Base-by-base conservation (phyloP, 2,329 filamentous ascomycete species). In the Aureobasidium sp. region DNA sequence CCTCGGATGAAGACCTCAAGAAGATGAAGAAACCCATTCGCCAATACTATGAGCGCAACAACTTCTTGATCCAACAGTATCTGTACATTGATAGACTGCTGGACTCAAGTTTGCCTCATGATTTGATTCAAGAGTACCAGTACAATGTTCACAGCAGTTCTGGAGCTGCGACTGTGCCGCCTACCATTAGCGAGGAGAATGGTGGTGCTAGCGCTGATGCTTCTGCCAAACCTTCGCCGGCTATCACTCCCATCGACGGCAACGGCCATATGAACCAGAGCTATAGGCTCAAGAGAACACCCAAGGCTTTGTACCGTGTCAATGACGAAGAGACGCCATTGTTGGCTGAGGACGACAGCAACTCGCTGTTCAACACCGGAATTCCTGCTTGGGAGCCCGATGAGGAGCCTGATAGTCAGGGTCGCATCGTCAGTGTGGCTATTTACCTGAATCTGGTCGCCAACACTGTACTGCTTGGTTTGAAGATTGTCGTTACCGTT, bases 41-140 rank as follows among this genome's bases (percentile, higher is more conserved):
- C 50, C 71, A 87, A 69, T 97, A 96, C 76, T 96, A 97, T 71
- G 87, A 95, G 78, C 85, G 90, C 47, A 93, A 87, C 71, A 97
- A 97, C 75, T 86, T 87, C 67, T 79, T 97, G 48, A 86, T 97
- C 63, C 89, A 94, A 72, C 89, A 96, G 72, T 97, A 97, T 73
- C 81, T 95, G 65, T 97, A 95, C 73, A 96, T 97, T 68, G 93
- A 97, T 75, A 85, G 88, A 58, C 79, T 97, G 62, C 82, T 97
- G 64, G 91, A 96, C 75, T 96, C 91, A 8, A 92, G 90, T 34
- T 83, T 96, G n/a, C 92, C 92, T 1, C 92, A 96, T 70, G 87
- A 93, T 68, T 79, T 97, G 48, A 86, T 97, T 62, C 92, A 95
- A 70, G 92, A 97, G 74, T 97, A 96, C 74, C 86, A 86, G 65